A percentile compares a stretch with the other conserved stretches of the same genome.
Evolutionary conservation across 768 basidiomycete species (phyloP).

Genomic region (Mycena albidolilacea): DNA sequence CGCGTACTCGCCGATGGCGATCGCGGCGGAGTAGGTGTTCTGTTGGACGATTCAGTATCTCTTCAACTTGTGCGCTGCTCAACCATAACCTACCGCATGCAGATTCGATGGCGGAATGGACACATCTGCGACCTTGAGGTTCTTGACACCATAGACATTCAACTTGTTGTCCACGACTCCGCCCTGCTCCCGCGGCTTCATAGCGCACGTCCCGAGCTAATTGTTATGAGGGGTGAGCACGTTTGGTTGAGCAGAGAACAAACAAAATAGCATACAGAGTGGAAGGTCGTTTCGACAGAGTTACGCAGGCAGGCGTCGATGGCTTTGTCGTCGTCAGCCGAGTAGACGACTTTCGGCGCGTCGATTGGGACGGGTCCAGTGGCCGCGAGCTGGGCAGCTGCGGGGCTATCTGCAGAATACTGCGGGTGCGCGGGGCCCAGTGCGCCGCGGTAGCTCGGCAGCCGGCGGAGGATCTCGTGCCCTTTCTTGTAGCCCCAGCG

Average conservation of each 20-base stretch:
- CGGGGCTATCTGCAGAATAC: slow-evolving; percentile 33
- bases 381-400: slow-evolving; percentile 12
- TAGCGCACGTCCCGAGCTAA: slow-evolving; percentile 65
- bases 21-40: too few relatives aligned
- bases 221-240: background rate
- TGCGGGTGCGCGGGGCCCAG: slow-evolving; percentile 38
- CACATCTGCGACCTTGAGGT: slow-evolving; percentile 61
- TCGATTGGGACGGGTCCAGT: slow-evolving; percentile 37
- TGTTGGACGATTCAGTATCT: too few relatives aligned
- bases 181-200: slow-evolving; percentile 59
- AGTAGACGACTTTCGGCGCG: slow-evolving; percentile 43
- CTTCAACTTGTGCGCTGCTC: too few relatives aligned
- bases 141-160: slow-evolving; percentile 61
- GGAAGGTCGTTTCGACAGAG: slow-evolving; percentile 41
- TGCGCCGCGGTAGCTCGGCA: slow-evolving; percentile 47
- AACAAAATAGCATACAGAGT: slow-evolving; percentile 40
- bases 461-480: slow-evolving; percentile 58
- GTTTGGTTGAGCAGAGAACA: background rate
- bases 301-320: slow-evolving; percentile 41
- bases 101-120: slow-evolving; percentile 59
- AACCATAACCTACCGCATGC: slow-evolving; percentile 42
- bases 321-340: slow-evolving; percentile 44
- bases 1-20: too few relatives aligned
- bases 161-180: slow-evolving; percentile 62
- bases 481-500: slow-evolving; percentile 56